These are phyloP conservation scores for Austroboletus eburneus DNA, from an alignment of 768 basidiomycete genomes.

Conservation along the genomic window DNA sequence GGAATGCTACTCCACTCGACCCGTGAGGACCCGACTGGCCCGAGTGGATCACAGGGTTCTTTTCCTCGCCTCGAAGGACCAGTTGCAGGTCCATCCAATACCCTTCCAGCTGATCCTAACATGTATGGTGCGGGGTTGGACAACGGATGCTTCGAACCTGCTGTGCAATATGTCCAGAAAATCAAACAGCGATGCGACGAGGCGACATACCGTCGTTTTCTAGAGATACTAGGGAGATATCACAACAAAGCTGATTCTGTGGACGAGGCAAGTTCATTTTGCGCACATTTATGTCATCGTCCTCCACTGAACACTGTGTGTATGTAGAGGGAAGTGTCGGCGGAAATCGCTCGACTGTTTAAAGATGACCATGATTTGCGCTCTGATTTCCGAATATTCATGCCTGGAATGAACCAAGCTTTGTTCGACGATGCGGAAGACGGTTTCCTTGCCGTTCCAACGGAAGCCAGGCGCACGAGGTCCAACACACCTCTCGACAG, in stretches of 20 bases:
- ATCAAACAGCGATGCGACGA: constrained; percentile 93
- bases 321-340: constrained; percentile 57
- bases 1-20: constrained; percentile 61
- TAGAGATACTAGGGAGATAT: constrained; percentile 68
- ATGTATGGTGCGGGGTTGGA: constrained; percentile 34
- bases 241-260: constrained; percentile 57
- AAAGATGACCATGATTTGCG: constrained; percentile 73
- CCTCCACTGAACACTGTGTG: neutral
- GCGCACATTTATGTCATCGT: neutral
- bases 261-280: constrained; percentile 46
- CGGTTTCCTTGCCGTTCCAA: constrained; percentile 23
- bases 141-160: constrained; percentile 59
- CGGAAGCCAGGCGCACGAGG: constrained; percentile 31
- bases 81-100: constrained; percentile 2
- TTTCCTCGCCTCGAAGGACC: constrained; percentile 18
- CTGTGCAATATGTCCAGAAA: constrained; percentile 93
- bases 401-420: constrained; percentile 57
- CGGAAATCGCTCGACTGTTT: constrained; percentile 65
- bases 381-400: constrained; percentile 70
- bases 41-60: constrained; percentile 36
- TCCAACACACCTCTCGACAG: constrained; percentile 33
- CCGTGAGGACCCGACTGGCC: constrained; percentile 37
- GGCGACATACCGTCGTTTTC: constrained; percentile 77
- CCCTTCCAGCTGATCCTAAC: constrained; percentile 18
- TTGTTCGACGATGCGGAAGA: constrained; percentile 43